A percentile compares a stretch with the other conserved stretches of the same genome.
These are phyloP conservation scores for Phialemoniopsis sp. DNA, from an alignment of 2,329 filamentous ascomycete genomes.

Conservation along the genomic window DNA sequence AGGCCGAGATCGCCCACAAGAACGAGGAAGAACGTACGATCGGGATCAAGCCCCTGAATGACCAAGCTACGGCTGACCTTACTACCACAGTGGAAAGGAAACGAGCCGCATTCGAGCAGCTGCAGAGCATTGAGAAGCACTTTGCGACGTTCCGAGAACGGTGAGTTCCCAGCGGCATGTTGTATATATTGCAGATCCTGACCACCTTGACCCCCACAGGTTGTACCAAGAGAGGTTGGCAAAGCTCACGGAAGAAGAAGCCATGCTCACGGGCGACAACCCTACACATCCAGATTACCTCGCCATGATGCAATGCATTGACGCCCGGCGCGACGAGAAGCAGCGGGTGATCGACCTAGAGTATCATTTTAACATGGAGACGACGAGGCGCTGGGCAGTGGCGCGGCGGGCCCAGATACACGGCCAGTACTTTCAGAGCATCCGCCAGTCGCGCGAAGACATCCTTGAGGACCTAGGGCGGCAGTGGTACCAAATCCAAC, in stretches of 20 bases:
- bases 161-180: conserved; percentile 35
- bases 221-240: conserved; percentile 86
- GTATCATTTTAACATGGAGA: conserved; percentile 67
- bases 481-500: conserved; percentile 90
- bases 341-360: conserved; percentile 71
- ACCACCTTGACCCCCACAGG: conserved; percentile 36
- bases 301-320: conserved; percentile 82
- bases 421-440: conserved; percentile 84
- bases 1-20: conserved; percentile 52
- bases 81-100: conserved; percentile 65
- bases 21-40: conserved; percentile 63
- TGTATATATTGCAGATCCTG: conserved; percentile 6
- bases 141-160: conserved; percentile 82
- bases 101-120: conserved; percentile 72
- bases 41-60: conserved; percentile 1
- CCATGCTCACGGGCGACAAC: conserved; percentile 51
- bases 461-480: conserved; percentile 78
- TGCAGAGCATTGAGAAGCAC: conserved; percentile 79
- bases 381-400: conserved; percentile 70
- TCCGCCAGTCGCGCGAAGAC: conserved; percentile 77
- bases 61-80: conserved; percentile 18
- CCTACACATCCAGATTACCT: conserved; percentile 89
- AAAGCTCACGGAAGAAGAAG: conserved; percentile 69
- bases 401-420: conserved; percentile 83
- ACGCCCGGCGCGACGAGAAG: conserved; percentile 78